These are phyloP conservation scores for Naganishia liquefaciens DNA, from an alignment of 1,284 basidiomycete species.

Conservation along the genomic window DNA sequence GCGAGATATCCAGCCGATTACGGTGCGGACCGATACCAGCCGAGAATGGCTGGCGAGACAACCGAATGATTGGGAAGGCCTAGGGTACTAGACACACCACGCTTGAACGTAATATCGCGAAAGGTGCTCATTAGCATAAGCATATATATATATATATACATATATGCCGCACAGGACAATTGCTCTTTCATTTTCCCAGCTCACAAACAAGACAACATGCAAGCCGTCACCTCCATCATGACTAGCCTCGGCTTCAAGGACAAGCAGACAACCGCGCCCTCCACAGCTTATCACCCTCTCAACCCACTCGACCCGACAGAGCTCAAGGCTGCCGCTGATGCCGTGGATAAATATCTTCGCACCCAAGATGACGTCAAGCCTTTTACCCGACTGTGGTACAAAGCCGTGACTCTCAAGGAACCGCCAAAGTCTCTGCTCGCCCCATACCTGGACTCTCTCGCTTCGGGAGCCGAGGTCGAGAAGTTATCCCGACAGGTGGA, in stretches of 20 bases:
- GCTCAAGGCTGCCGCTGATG: neutral
- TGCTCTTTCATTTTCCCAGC: neutral
- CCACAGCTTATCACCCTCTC: constrained; percentile 25
- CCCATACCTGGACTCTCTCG: constrained; percentile 38
- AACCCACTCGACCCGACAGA: constrained; percentile 19
- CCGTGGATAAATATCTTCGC: neutral
- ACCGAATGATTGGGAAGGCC: too few species aligned
- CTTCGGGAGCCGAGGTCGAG: constrained; percentile 24
- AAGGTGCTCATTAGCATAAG: too few species aligned
- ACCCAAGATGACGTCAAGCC: neutral
- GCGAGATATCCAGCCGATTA: too few species aligned
- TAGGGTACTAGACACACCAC: too few species aligned
- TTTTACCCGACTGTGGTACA: constrained; percentile 39
- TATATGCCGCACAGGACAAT: too few species aligned
- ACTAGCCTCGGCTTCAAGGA: constrained; percentile 12
- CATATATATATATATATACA: too few species aligned
- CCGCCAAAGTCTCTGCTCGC: constrained; percentile 42
- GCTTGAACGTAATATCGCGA: too few species aligned
- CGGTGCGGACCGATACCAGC: too few species aligned
- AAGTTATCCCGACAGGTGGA: constrained; percentile 33
- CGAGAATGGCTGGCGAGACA: too few species aligned
- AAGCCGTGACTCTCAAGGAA: constrained; percentile 41
- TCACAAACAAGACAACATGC: constrained; percentile 3
- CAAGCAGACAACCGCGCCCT: neutral
- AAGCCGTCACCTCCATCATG: constrained; percentile 10